Conservation (phyloP, 768 basidiomycete genomes). For the Daedaleopsis nitida region DNA sequence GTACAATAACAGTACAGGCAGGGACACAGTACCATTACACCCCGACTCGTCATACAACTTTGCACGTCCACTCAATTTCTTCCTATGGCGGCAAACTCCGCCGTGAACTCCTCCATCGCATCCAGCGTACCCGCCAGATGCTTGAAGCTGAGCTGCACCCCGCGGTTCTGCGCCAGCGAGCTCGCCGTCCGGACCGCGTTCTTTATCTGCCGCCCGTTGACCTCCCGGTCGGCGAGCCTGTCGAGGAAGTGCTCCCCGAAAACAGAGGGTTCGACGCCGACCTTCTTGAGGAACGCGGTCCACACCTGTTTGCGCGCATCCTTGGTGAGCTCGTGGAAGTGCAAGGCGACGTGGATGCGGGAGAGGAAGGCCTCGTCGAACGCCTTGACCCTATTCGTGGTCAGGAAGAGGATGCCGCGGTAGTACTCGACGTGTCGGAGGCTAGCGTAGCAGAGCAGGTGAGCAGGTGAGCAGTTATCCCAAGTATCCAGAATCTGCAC, state of each 20-base stretch:
- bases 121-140: slow-evolving; percentile 61
- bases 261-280: slow-evolving; percentile 13
- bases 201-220: slow-evolving; percentile 71
- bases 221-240: slow-evolving; percentile 47
- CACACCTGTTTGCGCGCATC: slow-evolving; percentile 27
- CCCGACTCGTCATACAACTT: no score
- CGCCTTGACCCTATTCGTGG: slow-evolving; percentile 44
- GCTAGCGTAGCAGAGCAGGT: not conserved
- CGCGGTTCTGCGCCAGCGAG: slow-evolving; percentile 52
- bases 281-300: slow-evolving; percentile 29
- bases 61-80: no score
- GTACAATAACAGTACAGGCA: no score
- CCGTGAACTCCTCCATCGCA: slow-evolving; percentile 52
- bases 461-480: not conserved
- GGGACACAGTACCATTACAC: no score
- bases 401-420: slow-evolving; percentile 41
- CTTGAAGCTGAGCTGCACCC: slow-evolving; percentile 43
- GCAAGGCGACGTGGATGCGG: slow-evolving; percentile 56
- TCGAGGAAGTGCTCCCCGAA: slow-evolving; percentile 44
- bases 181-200: slow-evolving; percentile 65
- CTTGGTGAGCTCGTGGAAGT: slow-evolving; percentile 30
- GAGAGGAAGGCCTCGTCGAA: slow-evolving; percentile 73
- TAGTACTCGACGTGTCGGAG: slow-evolving; percentile 29
- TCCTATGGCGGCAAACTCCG: slow-evolving; percentile 17
- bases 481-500: no score